phyloP scores from a whole-genome alignment of 2,329 filamentous ascomycete genomes.

The Arthrobotrys pseudoclavata region DNA sequence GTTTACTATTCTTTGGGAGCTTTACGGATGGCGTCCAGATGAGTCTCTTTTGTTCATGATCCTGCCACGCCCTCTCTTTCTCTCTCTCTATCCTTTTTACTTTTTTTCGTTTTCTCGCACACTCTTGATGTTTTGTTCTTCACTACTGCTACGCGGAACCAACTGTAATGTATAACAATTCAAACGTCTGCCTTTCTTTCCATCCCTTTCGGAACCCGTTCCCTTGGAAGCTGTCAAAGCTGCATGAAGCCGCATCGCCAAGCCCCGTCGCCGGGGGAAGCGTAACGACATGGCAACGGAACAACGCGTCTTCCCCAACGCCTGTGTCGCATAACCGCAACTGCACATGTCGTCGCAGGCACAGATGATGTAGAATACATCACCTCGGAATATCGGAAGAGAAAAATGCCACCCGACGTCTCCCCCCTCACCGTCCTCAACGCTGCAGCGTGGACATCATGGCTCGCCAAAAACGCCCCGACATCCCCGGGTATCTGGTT shows the following conservation, averaged over 20 bases:
- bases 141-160: neutral
- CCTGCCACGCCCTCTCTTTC: constrained; percentile 13
- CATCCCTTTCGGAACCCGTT: constrained; percentile 14
- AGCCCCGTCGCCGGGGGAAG: constrained; percentile 22
- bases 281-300: constrained; percentile 35
- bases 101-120: neutral
- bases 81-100: neutral
- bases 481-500: constrained; percentile 64
- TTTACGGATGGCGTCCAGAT: constrained; percentile 37
- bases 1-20: constrained; percentile 16
- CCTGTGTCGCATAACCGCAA: neutral
- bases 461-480: constrained; percentile 62
- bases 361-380: neutral
- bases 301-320: constrained; percentile 37
- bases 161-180: constrained; percentile 52
- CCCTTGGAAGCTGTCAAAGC: constrained; percentile 28
- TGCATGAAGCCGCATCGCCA: constrained; percentile 23
- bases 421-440: constrained; percentile 62
- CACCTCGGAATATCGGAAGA: neutral
- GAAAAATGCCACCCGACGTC: constrained; percentile 47
- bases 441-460: constrained; percentile 62
- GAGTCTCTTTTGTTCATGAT: constrained; percentile 31
- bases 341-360: neutral
- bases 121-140: neutral
- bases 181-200: constrained; percentile 10